A percentile compares a stretch with the other conserved stretches of the same genome.
phyloP scores from a whole-genome alignment of 257 asterid species.

The Solanum tacnaense region DNA sequence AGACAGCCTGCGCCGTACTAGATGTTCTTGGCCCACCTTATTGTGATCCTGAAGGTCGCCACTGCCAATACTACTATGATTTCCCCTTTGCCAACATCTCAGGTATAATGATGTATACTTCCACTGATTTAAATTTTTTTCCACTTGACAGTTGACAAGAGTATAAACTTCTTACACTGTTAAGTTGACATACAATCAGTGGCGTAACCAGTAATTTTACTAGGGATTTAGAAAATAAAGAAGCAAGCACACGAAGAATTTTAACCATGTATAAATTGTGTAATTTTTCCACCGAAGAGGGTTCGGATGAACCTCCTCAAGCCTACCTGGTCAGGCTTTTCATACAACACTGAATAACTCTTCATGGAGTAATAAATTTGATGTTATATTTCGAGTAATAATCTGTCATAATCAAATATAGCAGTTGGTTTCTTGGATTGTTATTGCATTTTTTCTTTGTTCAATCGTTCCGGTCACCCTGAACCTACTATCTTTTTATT shows the following conservation, averaged over 20 bases:
- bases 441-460: neutral
- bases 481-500: too few relatives aligned
- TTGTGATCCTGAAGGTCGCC: conserved; percentile 74
- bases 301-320: neutral
- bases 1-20: conserved; percentile 69
- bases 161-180: neutral
- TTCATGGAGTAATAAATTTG: neutral
- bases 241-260: neutral
- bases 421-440: neutral
- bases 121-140: neutral
- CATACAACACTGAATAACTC: neutral
- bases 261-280: neutral
- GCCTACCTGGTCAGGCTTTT: neutral
- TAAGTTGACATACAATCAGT: neutral
- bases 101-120: conserved; percentile 6
- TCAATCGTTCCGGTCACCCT: neutral
- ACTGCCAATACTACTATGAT: conserved; percentile 60
- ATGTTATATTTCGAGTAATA: neutral
- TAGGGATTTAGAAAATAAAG: neutral
- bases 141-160: neutral
- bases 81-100: conserved; percentile 27
- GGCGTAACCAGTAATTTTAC: too few relatives aligned
- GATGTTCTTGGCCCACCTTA: conserved; percentile 95
- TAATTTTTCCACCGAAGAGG: neutral
- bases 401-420: too few relatives aligned